Evolutionary conservation across 371 early-diverging fungal species (phyloP).

Genomic region (Rhizopus stolonifer): DNA sequence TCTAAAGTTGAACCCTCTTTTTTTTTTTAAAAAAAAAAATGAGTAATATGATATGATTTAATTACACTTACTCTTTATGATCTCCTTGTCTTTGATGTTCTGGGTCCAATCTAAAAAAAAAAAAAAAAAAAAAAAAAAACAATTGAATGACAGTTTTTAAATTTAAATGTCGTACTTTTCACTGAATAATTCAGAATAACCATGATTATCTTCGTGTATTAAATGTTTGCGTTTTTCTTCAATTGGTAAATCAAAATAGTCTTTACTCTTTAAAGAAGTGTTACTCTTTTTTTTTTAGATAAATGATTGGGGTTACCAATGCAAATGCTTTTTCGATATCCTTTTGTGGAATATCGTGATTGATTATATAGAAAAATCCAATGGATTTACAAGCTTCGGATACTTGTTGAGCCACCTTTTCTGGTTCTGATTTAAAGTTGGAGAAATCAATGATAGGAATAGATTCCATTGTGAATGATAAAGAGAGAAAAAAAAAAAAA

Average conservation of each 20-base stretch:
- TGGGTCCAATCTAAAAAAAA: conserved; percentile 46
- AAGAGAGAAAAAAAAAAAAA: conserved; percentile 7
- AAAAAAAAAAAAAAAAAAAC: background rate
- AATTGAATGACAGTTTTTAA: background rate
- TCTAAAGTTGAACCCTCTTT: conserved; percentile 63
- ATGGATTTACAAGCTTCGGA: conserved; percentile 56
- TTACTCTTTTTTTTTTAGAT: background rate
- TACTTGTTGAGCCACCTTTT: conserved; percentile 30
- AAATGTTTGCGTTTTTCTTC: conserved; percentile 37
- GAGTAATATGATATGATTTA: background rate
- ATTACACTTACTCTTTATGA: conserved; percentile 58
- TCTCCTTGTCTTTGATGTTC: conserved; percentile 58
- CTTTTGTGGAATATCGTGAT: conserved; percentile 51
- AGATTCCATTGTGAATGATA: conserved; percentile 13
- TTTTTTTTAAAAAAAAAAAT: conserved; percentile 10
- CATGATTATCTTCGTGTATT: conserved; percentile 41
- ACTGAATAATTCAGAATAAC: conserved; percentile 40
- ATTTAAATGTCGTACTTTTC: conserved; percentile 40
- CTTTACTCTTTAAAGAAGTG: conserved; percentile 31
- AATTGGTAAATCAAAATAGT: conserved; percentile 44
- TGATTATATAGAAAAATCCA: conserved; percentile 65
- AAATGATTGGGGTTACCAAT: conserved; percentile 24
- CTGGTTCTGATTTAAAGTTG: conserved; percentile 16
- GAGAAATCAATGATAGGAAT: conserved; percentile 30
- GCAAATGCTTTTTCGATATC: conserved; percentile 56